A percentile compares a stretch with the other conserved stretches of the same genome.
Evolutionary conservation across 192 early-diverging fungal species (phyloP).

Genomic region (Lobosporangium transversale): DNA sequence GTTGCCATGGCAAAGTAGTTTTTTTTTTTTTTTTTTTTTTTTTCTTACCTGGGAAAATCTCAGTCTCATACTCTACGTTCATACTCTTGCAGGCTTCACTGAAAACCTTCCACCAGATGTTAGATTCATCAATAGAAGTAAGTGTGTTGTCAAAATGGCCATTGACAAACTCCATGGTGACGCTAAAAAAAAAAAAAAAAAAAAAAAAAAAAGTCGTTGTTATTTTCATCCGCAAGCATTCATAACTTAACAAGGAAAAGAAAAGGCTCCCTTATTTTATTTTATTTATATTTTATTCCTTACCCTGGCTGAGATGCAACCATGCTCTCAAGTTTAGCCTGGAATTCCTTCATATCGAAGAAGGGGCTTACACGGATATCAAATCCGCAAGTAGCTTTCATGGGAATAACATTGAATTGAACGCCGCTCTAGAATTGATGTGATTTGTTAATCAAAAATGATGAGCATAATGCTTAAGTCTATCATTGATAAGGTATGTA

Average conservation of each 20-base stretch:
- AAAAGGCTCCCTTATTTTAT: too few relatives aligned
- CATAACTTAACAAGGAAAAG: too few relatives aligned
- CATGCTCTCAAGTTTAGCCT: conserved; percentile 55
- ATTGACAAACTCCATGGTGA: conserved; percentile 70
- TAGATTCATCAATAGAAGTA: conserved; percentile 64
- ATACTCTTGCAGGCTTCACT: conserved; percentile 63
- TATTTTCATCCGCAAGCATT: too few relatives aligned
- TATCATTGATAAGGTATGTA: too few relatives aligned
- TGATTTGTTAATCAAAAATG: too few relatives aligned
- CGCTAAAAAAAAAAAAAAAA: conserved; percentile 44
- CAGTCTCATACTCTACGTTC: conserved; percentile 66
- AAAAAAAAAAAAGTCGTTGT: too few relatives aligned
- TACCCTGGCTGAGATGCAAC: conserved; percentile 57
- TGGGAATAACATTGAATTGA: conserved; percentile 87
- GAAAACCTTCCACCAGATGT: conserved; percentile 77
- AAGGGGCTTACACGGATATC: conserved; percentile 82
- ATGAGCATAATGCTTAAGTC: too few relatives aligned
- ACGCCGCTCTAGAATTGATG: conserved; percentile 66
- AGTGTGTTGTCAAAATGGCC: conserved; percentile 68
- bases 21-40: too few relatives aligned
- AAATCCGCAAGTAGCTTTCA: conserved; percentile 70
- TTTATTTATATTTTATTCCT: too few relatives aligned
- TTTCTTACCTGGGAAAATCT: conserved; percentile 77
- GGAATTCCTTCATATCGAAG: conserved; percentile 72
- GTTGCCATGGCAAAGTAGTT: too few relatives aligned